A percentile compares a stretch with the other conserved stretches of the same genome.
phyloP scores from a whole-genome alignment of 1,284 basidiomycete genomes.

The Acaromyces ingoldii region DNA sequence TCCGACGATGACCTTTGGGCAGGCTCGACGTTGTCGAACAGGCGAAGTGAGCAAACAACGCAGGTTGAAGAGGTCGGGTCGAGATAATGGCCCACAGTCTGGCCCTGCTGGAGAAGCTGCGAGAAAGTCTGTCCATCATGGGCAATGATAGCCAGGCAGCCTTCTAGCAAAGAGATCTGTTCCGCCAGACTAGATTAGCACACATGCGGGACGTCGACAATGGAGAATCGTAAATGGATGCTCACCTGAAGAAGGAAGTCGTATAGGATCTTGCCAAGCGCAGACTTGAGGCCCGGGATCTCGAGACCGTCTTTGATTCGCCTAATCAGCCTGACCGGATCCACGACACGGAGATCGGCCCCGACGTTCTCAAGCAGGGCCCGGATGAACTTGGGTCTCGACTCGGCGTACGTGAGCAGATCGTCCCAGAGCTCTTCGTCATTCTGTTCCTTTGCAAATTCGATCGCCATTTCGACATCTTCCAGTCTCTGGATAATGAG shows the following conservation, averaged over 20 bases:
- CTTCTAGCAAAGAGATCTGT: slow-evolving; percentile 36
- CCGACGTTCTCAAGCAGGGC: slow-evolving; percentile 88
- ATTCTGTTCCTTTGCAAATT: slow-evolving; percentile 95
- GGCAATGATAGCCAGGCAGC: slow-evolving; percentile 38
- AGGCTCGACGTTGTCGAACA: slow-evolving; percentile 10
- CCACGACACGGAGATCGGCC: slow-evolving; percentile 70
- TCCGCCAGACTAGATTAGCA: not conserved
- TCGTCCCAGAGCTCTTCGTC: slow-evolving; percentile 99
- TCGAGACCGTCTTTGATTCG: slow-evolving; percentile 92
- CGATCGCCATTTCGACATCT: slow-evolving; percentile 89
- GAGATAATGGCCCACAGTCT: slow-evolving; percentile 23
- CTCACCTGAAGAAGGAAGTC: slow-evolving; percentile 75
- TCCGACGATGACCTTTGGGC: too few species aligned
- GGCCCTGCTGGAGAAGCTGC: slow-evolving; percentile 22
- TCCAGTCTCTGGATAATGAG: slow-evolving; percentile 92
- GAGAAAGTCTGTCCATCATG: slow-evolving; percentile 28
- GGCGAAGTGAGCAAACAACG: slow-evolving; percentile 18
- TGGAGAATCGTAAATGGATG: too few species aligned
- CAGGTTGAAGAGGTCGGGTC: slow-evolving; percentile 27
- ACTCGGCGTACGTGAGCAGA: slow-evolving; percentile 86
- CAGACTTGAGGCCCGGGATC: slow-evolving; percentile 88
- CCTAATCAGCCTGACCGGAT: slow-evolving; percentile 86
- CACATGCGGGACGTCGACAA: not conserved
- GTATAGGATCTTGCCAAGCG: slow-evolving; percentile 91
- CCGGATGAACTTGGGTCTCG: slow-evolving; percentile 89